Evolutionary conservation across 495 filamentous ascomycete genomes (phyloP), one percentile per base, ranked within the genome.

Genomic region (Aspergillus biplanus): DNA sequence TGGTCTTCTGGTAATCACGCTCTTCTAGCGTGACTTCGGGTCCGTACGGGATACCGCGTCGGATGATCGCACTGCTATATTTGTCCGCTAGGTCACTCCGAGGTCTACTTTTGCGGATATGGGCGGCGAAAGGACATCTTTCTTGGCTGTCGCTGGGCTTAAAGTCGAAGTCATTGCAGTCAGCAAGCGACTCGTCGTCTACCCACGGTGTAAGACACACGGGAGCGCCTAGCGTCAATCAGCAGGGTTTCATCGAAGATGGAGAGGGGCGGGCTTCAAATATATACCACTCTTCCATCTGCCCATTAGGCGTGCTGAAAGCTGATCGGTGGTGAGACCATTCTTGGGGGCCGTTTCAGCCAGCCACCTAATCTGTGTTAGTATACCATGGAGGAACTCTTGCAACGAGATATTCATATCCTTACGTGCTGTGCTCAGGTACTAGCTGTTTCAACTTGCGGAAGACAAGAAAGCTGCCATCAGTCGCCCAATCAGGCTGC

Each of bases 381-480:
- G 34, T 27, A 13, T 31, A 39, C 37, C 27, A 64, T 6, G 62
- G 35, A 58, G 35, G n/a, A 58, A 15, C 8, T 6, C 39, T 15
- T 7, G 39, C 39, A 44, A 4, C 8, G 39, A 44, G 11, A 44
- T 44, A 12, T 44, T 7, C 39, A 7, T 44, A 44, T 44, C 6
- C 39, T 44, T 44, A 74, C 67, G 64, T 65, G 5, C 74, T 49
- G 37, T 73, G 77, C 32, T 72, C 71, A 4, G 70, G 69, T 13
- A 78, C 74, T 0, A 70, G 55, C 44, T 78, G 69, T 13, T 76
- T 62, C 7, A 78, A 53, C 33, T 78, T 63, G 35, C 74, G 76
- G 61, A 77, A 73, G 15, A 71, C 76, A n/a, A 78, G 63, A 52
- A 71, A 78, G 62, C 71, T 76, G 42, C 76, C 73, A 18, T 78